Conservation (phyloP, 1,139 yeast genomes). For the Debaryomyces udenii region DNA sequence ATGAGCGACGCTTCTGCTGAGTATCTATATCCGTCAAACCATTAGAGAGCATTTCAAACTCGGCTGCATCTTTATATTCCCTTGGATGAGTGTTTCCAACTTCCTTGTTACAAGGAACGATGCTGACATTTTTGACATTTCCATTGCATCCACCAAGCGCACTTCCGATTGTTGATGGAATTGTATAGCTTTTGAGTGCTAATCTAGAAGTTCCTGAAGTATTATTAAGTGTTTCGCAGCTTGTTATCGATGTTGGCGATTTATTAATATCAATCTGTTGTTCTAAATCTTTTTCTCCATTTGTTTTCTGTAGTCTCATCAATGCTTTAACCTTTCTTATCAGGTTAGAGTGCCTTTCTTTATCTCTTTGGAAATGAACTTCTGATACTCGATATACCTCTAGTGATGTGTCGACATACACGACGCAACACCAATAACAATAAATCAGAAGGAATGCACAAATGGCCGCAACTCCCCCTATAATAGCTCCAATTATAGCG, state of each 20-base stretch:
- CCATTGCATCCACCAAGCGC: constrained; percentile 1
- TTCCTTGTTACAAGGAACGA: constrained; percentile 8
- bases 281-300: constrained; percentile 4
- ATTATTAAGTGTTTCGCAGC: constrained; percentile 5
- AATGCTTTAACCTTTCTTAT: not conserved
- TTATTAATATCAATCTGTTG: constrained; percentile 6
- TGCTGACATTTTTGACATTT: constrained; percentile 3
- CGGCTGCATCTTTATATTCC: constrained; percentile 22
- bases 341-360: not conserved
- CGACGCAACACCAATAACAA: constrained; percentile 11
- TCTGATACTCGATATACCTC: constrained; percentile 9
- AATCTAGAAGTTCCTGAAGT: constrained; percentile 6
- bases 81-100: constrained; percentile 12
- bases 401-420: constrained; percentile 8
- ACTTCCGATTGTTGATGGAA: not conserved
- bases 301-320: not conserved
- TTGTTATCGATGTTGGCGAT: constrained; percentile 6
- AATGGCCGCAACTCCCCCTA: constrained; percentile 9
- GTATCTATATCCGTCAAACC: constrained; percentile 11
- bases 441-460: constrained; percentile 3
- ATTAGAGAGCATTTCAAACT: constrained; percentile 18
- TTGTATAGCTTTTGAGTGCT: constrained; percentile 4
- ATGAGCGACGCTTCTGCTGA: not conserved
- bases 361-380: constrained; percentile 2
- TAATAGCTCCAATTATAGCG: constrained; percentile 11